Evolutionary conservation across 495 filamentous ascomycete species (phyloP).

Genomic region (Pyrenopolyporus hunteri): DNA sequence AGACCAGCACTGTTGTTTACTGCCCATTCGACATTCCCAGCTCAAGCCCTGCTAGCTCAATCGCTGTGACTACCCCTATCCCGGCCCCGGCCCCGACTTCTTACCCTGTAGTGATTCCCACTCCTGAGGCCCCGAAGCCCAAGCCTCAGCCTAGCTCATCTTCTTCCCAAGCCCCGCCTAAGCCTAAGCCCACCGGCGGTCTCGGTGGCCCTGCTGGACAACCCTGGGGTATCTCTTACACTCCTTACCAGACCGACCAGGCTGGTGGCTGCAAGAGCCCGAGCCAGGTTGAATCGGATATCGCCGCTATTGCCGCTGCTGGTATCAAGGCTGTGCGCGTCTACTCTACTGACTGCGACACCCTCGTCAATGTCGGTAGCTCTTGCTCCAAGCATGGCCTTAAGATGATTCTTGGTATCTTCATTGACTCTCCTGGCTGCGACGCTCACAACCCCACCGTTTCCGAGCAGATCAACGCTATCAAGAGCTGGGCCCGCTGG

Average conservation of each 20-base stretch:
- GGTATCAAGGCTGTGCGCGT: slow-evolving; percentile 85
- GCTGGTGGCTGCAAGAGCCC: slow-evolving; percentile 70
- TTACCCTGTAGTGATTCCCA: slow-evolving; percentile 9
- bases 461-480: slow-evolving; percentile 70
- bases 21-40: slow-evolving; percentile 68
- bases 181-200: slow-evolving; percentile 34
- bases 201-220: slow-evolving; percentile 54
- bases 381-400: slow-evolving; percentile 67
- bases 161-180: slow-evolving; percentile 29
- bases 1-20: slow-evolving; percentile 70
- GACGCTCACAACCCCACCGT: slow-evolving; percentile 55
- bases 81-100: slow-evolving; percentile 3
- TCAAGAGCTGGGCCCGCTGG: slow-evolving; percentile 78
- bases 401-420: slow-evolving; percentile 84
- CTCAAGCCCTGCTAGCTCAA: slow-evolving; percentile 36
- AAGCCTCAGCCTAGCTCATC: slow-evolving; percentile 22
- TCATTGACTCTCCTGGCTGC: slow-evolving; percentile 70
- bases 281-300: slow-evolving; percentile 65
- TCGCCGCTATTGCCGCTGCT: slow-evolving; percentile 69
- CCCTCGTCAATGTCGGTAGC: slow-evolving; percentile 73
- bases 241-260: slow-evolving; percentile 67
- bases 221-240: slow-evolving; percentile 92
- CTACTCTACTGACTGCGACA: slow-evolving; percentile 90
- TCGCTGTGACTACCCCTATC: slow-evolving; percentile 22
- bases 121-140: slow-evolving; percentile 1